Conservation (phyloP, 805 yeast species). For the Pichia insulana region DNA sequence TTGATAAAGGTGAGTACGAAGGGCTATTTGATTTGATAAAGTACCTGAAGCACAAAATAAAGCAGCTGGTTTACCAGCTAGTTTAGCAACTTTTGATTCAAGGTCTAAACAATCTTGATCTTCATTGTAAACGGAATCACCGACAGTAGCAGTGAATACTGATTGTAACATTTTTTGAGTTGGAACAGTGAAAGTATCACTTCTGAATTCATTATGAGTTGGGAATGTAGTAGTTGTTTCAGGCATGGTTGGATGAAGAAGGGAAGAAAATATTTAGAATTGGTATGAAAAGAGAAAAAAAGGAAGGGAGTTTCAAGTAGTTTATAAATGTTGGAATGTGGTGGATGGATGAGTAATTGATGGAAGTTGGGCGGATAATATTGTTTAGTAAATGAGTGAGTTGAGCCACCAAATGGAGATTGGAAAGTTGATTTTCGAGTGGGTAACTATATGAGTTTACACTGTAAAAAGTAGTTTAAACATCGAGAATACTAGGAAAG, state of each 20-base stretch:
- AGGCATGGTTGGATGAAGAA: neutral
- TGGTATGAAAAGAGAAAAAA: neutral
- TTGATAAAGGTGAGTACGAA: conserved; percentile 64
- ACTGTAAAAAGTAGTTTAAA: no score
- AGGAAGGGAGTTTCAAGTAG: neutral
- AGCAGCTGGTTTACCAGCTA: conserved; percentile 78
- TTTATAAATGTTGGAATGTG: no score
- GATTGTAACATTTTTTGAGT: conserved; percentile 63
- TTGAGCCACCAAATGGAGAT: no score
- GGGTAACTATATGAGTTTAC: no score
- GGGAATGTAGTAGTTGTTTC: neutral
- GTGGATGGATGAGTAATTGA: no score
- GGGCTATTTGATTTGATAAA: conserved; percentile 77
- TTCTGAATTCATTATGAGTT: conserved; percentile 43
- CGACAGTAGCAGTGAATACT: conserved; percentile 48
- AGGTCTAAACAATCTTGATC: conserved; percentile 61
- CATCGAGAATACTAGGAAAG: no score
- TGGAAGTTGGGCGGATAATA: no score
- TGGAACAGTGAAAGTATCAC: conserved; percentile 91
- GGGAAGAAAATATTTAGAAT: neutral
- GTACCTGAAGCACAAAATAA: conserved; percentile 86
- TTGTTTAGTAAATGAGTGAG: no score
- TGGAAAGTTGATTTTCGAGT: no score
- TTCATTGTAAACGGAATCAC: conserved; percentile 87
- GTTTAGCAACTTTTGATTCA: conserved; percentile 52